Conservation (phyloP, 129 eudicot genomes). For the Flaveria brownii region DNA sequence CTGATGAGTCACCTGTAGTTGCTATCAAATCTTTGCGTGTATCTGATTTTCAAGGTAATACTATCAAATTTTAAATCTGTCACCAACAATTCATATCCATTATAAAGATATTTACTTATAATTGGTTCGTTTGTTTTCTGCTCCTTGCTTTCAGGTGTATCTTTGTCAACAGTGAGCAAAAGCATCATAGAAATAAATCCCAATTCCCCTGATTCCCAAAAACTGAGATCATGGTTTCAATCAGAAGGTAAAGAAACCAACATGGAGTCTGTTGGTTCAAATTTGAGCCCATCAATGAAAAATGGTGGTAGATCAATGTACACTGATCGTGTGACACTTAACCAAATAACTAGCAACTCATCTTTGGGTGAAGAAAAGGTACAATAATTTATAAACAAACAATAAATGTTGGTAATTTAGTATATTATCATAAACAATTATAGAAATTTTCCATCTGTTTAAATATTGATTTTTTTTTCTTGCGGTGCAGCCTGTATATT, state of each 20-base stretch:
- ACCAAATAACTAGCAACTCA: slow-evolving; percentile 66
- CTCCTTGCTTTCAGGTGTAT: slow-evolving; percentile 59
- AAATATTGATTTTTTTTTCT: not conserved
- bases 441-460: not conserved
- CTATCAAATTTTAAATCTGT: not conserved
- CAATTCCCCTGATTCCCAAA: slow-evolving; percentile 74
- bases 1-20: slow-evolving; percentile 79
- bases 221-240: slow-evolving; percentile 75
- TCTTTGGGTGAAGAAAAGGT: slow-evolving; percentile 89
- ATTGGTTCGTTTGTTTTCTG: not conserved
- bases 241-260: slow-evolving; percentile 82
- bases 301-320: slow-evolving; percentile 69
- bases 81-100: not conserved
- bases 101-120: not conserved
- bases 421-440: not conserved
- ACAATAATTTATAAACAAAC: not conserved
- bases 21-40: slow-evolving; percentile 87
- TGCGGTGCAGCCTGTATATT: slow-evolving; percentile 69
- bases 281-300: slow-evolving; percentile 49
- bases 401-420: not conserved
- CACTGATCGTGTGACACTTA: slow-evolving; percentile 66
- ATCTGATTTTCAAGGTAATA: slow-evolving; percentile 79
- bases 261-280: slow-evolving; percentile 76
- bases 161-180: slow-evolving; percentile 72
- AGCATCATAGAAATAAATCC: slow-evolving; percentile 72